Conservation (phyloP, 345 rosid species). For the Melastoma malabathricum region DNA sequence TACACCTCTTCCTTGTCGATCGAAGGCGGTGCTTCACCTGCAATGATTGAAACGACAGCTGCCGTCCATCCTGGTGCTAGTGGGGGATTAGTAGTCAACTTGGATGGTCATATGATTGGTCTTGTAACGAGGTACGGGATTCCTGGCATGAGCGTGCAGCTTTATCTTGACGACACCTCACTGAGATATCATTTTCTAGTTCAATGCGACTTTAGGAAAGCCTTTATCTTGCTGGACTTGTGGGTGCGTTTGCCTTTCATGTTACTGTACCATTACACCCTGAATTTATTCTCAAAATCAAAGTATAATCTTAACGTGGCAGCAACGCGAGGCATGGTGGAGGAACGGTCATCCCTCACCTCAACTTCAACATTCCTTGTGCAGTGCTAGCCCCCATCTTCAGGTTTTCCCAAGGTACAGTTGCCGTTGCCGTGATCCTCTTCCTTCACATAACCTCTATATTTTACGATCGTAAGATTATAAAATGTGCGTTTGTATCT, state of each 20-base stretch:
- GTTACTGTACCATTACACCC: too few relatives aligned
- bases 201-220: too few relatives aligned
- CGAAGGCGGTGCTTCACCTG: slow-evolving; percentile 28
- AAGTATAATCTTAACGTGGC: slow-evolving; percentile 15
- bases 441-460: neutral
- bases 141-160: neutral
- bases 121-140: slow-evolving; percentile 72
- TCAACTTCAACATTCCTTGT: slow-evolving; percentile 93
- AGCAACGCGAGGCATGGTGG: slow-evolving; percentile 93
- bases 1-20: slow-evolving; percentile 15
- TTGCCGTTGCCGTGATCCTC: neutral
- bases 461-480: neutral
- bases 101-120: slow-evolving; percentile 70
- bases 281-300: neutral
- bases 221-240: too few relatives aligned
- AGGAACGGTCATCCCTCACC: slow-evolving; percentile 73
- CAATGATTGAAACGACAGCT: slow-evolving; percentile 95
- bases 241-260: too few relatives aligned
- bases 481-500: too few relatives aligned
- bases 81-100: slow-evolving; percentile 84
- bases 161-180: too few relatives aligned
- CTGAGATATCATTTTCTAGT: too few relatives aligned
- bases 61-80: slow-evolving; percentile 94
- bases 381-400: slow-evolving; percentile 64
- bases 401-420: slow-evolving; percentile 61